phyloP scores from a whole-genome alignment of 116 monocot genomes.

The Thalassia testudinum region DNA sequence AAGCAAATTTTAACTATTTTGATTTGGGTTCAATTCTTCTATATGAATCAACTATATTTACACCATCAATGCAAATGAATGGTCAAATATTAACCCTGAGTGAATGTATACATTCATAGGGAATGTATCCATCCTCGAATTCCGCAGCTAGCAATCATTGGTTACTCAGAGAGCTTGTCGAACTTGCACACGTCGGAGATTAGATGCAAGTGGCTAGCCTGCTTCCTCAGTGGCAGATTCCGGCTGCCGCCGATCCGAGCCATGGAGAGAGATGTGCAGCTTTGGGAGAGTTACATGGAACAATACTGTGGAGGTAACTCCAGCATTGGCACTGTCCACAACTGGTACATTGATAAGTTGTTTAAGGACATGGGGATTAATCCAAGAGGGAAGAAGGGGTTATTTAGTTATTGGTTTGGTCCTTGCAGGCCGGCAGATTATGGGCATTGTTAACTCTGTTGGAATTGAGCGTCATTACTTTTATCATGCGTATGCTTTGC shows the following conservation, averaged over 20 bases:
- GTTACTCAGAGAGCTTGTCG: slow-evolving; percentile 89
- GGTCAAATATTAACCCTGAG: no score
- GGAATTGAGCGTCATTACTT: no score
- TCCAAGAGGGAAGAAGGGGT: slow-evolving; percentile 52
- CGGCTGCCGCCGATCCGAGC: slow-evolving; percentile 28
- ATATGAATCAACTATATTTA: no score
- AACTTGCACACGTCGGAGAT: slow-evolving; percentile 92
- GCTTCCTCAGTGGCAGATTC: slow-evolving; percentile 48
- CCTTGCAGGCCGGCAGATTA: slow-evolving; percentile 67
- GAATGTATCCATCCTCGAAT: slow-evolving; percentile 76
- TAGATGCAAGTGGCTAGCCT: slow-evolving; percentile 64
- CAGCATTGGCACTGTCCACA: neutral
- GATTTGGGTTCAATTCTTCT: no score
- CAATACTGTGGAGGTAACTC: slow-evolving; percentile 4
- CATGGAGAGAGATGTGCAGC: slow-evolving; percentile 50
- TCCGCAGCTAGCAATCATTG: slow-evolving; percentile 85
- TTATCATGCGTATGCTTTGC: no score
- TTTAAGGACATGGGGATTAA: slow-evolving; percentile 61
- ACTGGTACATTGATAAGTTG: slow-evolving; percentile 51
- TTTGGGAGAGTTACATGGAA: slow-evolving; percentile 50
- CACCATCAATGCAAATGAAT: no score
- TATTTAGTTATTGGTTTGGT: slow-evolving; percentile 32
- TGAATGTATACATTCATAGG: slow-evolving; percentile 8
- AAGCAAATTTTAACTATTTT: no score
- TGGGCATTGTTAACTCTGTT: no score